These are phyloP conservation scores for Coriaria nepalensis DNA, from an alignment of 306 rosid species.

Conservation along the genomic window DNA sequence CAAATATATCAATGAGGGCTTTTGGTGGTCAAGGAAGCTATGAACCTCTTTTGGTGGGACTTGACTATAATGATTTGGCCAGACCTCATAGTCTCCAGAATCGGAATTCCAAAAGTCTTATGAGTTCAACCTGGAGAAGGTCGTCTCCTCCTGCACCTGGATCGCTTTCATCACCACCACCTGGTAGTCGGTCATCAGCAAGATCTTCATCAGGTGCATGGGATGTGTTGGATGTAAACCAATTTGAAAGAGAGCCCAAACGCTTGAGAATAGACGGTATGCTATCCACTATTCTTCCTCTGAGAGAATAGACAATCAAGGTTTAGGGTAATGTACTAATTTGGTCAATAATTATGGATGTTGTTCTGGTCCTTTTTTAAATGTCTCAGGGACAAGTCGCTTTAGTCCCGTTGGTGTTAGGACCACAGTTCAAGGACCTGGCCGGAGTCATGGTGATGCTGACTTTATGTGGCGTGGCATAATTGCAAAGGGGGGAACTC, in stretches of 20 bases:
- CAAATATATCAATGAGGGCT: constrained; percentile 51
- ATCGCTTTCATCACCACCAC: constrained; percentile 53
- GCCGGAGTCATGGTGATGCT: constrained; percentile 36
- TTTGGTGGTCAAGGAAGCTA: constrained; percentile 65
- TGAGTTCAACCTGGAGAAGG: constrained; percentile 75
- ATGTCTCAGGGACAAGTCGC: constrained; percentile 38
- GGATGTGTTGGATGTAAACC: constrained; percentile 71
- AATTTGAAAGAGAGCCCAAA: constrained; percentile 69
- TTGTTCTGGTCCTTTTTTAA: constrained; percentile 29
- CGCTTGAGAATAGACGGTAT: constrained; percentile 59
- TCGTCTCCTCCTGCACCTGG: constrained; percentile 75
- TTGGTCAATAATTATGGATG: constrained; percentile 36
- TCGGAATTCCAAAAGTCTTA: constrained; percentile 44
- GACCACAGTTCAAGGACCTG: constrained; percentile 34
- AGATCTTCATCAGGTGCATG: constrained; percentile 57
- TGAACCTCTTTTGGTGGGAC: constrained; percentile 47
- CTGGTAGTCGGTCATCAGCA: constrained; percentile 37
- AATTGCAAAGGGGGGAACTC: constrained; percentile 96
- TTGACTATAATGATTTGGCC: constrained; percentile 48
- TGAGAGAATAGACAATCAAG: constrained; percentile 44
- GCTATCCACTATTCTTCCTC: constrained; percentile 37
- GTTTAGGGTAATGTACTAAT: constrained; percentile 35
- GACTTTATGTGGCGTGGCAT: constrained; percentile 92
- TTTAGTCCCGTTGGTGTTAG: constrained; percentile 49
- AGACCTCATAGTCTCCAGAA: constrained; percentile 49